Evolutionary conservation across 2,329 filamentous ascomycete genomes (phyloP), one percentile per base, ranked within the genome.

Genomic region (Neonectria coccinea): DNA sequence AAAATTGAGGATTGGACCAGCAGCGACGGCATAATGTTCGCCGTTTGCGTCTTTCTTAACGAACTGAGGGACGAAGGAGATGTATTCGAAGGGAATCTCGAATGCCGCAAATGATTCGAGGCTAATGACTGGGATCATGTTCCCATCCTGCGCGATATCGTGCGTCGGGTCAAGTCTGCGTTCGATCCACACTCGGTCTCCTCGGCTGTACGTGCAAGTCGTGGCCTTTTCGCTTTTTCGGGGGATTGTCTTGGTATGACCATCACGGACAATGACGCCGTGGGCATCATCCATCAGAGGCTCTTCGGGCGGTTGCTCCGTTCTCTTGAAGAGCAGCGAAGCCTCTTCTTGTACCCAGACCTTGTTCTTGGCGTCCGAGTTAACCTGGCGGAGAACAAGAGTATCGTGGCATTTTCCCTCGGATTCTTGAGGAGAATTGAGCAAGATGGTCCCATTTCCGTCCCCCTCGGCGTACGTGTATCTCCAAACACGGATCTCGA

Each of bases 41-140:
- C 52, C 62, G 20, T 42, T 18, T 10, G 41, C 42, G 48, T 52
- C 59, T 29, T 25, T 55, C 20, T 54, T 64, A 39, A 42, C 42
- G 14, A 67, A 22, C 44, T 67, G 65, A 8, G 68, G 67, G 6
- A 69, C 58, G 42, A 70, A 69, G 41, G 67, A 70, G 36, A 70
- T 60, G 44, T 67, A 63, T 3, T 63, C 57, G 27, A 44, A 62
- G 6, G 64, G 59, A 12, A 70, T 56, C 55, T 66, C 62, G 42
- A 67, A 70, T 8, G 31, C 22, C 16, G 29, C 36, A 29, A 60
- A 36, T 7, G 67, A 62, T 12, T 67, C 65, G n/a, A 69, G 59
- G 48, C 67, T 58, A 25, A 70, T 60, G 9, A 70, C 67, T n/a
- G 68, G 67, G 16, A 70, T 56, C 12, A 20, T 55, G 42, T 59